Evolutionary conservation across 2,329 filamentous ascomycete species (phyloP), one percentile per base, ranked within the genome.

Genomic region (Ophiostoma ips): DNA sequence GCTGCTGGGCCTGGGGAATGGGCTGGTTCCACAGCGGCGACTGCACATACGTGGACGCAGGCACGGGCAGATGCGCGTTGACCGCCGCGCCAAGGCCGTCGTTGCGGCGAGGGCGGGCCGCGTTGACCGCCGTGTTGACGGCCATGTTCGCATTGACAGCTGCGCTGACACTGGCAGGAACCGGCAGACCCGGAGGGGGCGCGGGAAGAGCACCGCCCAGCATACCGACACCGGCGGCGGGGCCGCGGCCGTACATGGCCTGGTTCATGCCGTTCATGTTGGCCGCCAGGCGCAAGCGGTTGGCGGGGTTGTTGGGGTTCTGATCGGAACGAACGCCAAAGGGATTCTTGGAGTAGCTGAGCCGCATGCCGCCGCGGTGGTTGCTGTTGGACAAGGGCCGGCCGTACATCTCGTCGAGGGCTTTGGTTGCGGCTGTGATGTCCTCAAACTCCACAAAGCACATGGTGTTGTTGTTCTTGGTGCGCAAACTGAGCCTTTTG

Each of bases 361-460:
- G 72, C 21, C 92, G 83, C 59, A 98, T 95, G 33, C 92, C 92
- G 7, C 90, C 90, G 61, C 87, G 35, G 12, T 24, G 15, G 10
- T 8, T 77, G 60, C 88, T 95, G 66, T 95, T 95, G 62, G 89
- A 87, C 31, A 96, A 74, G 46, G 78, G 80, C 46, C 84, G 79
- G 0, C 92, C 92, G 60, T 96, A 95, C 1, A 96, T 73, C 51
- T 95, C 87, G 56, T 89, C 80, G 3, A 96, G 73, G 1, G 89
- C 84, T 66, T 92, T 94, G 38, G 90, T 95, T 1, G 92, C 90
- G 60, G 87, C 90, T 1, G 86, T 84, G 11, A 94, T 76, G 59
- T 95, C 89, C 60, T 96, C 90, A 58, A 96, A 98, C 65, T 98
- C 92, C 35, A 98, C 92, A 64, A 96, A 96, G 63, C 92, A 96